Evolutionary conservation across 345 rosid genomes (phyloP).

Genomic region (Dipteronia dyeriana): DNA sequence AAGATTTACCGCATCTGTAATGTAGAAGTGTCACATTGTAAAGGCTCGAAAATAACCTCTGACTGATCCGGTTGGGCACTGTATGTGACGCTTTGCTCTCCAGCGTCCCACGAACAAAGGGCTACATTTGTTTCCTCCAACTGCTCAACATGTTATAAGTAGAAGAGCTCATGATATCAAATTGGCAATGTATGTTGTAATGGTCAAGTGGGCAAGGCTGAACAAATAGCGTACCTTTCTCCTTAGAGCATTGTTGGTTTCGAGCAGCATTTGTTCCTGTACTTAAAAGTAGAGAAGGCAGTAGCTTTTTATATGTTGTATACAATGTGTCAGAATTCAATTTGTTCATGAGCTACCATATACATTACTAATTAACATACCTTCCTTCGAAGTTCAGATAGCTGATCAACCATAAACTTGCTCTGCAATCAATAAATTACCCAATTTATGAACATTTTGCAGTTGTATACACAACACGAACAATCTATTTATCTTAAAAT

Average conservation of each 20-base stretch:
- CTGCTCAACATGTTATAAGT: slow-evolving; percentile 13
- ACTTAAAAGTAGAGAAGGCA: not conserved
- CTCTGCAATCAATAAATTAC: slow-evolving; percentile 25
- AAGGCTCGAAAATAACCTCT: slow-evolving; percentile 7
- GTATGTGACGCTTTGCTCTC: slow-evolving; percentile 13
- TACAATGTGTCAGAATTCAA: not conserved
- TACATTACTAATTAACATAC: slow-evolving; percentile 13
- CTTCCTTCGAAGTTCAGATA: slow-evolving; percentile 44
- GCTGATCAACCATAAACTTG: slow-evolving; percentile 28
- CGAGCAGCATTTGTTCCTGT: slow-evolving; percentile 30
- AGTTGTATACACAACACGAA: too few relatives aligned
- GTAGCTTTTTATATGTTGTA: not conserved
- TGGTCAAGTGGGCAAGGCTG: not conserved
- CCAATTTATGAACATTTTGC: not conserved
- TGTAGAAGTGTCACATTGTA: slow-evolving; percentile 7
- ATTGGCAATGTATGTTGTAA: not conserved
- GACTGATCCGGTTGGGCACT: slow-evolving; percentile 9
- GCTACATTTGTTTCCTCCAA: slow-evolving; percentile 23
- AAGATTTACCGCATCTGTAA: slow-evolving; percentile 7
- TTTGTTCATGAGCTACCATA: not conserved
- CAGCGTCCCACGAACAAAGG: slow-evolving; percentile 18
- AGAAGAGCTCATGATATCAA: not conserved
- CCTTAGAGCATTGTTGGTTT: slow-evolving; percentile 31
- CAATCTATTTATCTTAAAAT: not conserved
- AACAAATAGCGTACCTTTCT: slow-evolving; percentile 21